These are phyloP conservation scores for Ziziphus jujuba DNA, from an alignment of 306 rosid species.

Conservation along the genomic window DNA sequence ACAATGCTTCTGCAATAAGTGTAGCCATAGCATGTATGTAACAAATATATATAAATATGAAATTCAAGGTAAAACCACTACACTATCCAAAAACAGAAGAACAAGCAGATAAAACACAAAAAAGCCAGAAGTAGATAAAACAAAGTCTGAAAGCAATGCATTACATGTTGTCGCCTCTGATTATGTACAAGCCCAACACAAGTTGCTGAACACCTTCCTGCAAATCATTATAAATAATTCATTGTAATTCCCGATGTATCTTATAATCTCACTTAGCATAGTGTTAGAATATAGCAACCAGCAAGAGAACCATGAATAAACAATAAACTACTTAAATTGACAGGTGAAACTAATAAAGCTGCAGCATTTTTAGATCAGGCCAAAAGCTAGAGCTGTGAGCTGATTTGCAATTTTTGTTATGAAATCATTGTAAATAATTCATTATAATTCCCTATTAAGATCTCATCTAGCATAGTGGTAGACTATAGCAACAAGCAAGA, in stretches of 20 bases:
- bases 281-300: too few relatives aligned
- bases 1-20: constrained; percentile 85
- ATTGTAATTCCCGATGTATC: neutral
- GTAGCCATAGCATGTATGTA: constrained; percentile 8
- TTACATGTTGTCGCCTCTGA: constrained; percentile 98
- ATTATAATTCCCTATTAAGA: too few relatives aligned
- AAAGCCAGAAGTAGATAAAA: too few relatives aligned
- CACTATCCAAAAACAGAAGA: neutral
- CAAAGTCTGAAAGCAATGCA: neutral
- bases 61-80: neutral
- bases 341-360: too few relatives aligned
- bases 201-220: constrained; percentile 99
- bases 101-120: neutral
- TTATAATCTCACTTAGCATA: neutral
- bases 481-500: too few relatives aligned
- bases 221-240: constrained; percentile 21
- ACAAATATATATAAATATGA: neutral
- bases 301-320: too few relatives aligned
- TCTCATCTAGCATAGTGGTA: too few relatives aligned
- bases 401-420: too few relatives aligned
- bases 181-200: constrained; percentile 86
- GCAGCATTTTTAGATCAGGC: too few relatives aligned
- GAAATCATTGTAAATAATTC: too few relatives aligned
- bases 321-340: too few relatives aligned
- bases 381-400: too few relatives aligned